Base-by-base conservation (phyloP, 2,329 filamentous ascomycete species). In the Pseudogymnoascus sp. region DNA sequence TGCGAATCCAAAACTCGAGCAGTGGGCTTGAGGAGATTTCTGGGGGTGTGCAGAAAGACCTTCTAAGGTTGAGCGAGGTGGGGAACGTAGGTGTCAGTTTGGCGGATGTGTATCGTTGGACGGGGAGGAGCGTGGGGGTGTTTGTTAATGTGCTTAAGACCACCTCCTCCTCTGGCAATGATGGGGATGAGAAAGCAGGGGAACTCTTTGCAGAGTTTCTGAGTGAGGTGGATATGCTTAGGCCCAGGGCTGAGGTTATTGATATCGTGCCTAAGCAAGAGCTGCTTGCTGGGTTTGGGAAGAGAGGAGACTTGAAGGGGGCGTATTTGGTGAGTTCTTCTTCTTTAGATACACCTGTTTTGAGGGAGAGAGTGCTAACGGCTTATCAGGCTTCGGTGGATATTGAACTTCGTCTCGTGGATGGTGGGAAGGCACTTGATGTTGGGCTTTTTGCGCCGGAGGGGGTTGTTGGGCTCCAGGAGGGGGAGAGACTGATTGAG, bases 131-230 rank as follows among this genome's bases (percentile, higher is more conserved):
- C 61, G 73, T 96, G 1, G 82, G 89, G 67, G 85, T 82, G 0
- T 93, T 90, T 75, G 85, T 96, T 68, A 97, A 97, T 72, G 94
- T 96, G 66, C 74, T 96, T 16, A 84, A 70, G 49, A 49, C 41
- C 38, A 11, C 45, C 2, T 41, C 38, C 43, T 29, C 43, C 23
- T 49, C 43, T 5, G 14, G 16, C 11, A 19, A 6, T 1, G 16
- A 7, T 38, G 58, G 37, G 23, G n/a, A 33, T 11, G 31, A 29
- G 29, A 39, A 29, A 23, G 7, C 14, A 26, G n/a, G 7, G 26
- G 7, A 12, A 2, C 21, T 21, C 4, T 41, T 52, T 33, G n/a
- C 21, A 43, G 19, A 31, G 14, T 21, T 16, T 21, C 6, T 60
- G 14, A 60, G 23, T 8, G 35, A 45, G 19, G n/a, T 38, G 26